These are phyloP conservation scores for Colletotrichum sp. DNA, from an alignment of 2,329 filamentous ascomycete species.

Conservation along the genomic window DNA sequence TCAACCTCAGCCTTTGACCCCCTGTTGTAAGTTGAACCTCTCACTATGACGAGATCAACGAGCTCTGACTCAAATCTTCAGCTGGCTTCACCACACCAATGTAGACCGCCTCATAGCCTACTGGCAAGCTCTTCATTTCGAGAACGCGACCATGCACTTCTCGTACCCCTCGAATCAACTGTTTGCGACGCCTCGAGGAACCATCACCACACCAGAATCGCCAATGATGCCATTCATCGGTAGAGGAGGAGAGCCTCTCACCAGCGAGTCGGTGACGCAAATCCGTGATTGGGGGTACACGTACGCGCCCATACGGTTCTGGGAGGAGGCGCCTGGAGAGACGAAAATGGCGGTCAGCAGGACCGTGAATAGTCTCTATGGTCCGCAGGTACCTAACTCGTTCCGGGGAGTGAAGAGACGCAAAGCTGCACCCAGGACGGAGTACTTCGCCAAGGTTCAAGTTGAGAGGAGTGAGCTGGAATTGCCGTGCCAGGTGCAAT, in stretches of 20 bases:
- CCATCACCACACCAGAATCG: slow-evolving; percentile 45
- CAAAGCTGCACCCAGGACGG: neutral
- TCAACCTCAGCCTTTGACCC: slow-evolving; percentile 50
- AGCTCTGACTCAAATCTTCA: slow-evolving; percentile 23
- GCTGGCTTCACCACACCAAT: slow-evolving; percentile 60
- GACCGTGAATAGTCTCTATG: slow-evolving; percentile 61
- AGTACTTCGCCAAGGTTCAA: slow-evolving; percentile 41
- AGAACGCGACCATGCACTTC: slow-evolving; percentile 35
- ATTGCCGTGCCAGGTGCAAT: slow-evolving; percentile 39
- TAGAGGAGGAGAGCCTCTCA: slow-evolving; percentile 44
- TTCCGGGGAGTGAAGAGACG: neutral
- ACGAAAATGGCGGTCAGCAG: slow-evolving; percentile 64
- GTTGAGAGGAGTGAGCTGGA: slow-evolving; percentile 41
- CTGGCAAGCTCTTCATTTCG: slow-evolving; percentile 51
- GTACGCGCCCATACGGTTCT: slow-evolving; percentile 45
- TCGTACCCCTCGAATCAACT: slow-evolving; percentile 39
- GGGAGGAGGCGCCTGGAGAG: slow-evolving; percentile 61
- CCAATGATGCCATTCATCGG: slow-evolving; percentile 57
- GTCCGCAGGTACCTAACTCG: slow-evolving; percentile 5
- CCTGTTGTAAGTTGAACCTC: slow-evolving; percentile 42
- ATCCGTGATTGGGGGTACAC: slow-evolving; percentile 44
- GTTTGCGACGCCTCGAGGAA: slow-evolving; percentile 46
- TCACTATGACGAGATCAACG: neutral
- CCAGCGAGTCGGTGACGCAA: slow-evolving; percentile 36
- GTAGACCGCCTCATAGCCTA: slow-evolving; percentile 69